Percentiles rank a stretch among this genome's conserved stretches.
phyloP scores from a whole-genome alignment of 2,329 filamentous ascomycete species.

The Xylogone sp. region DNA sequence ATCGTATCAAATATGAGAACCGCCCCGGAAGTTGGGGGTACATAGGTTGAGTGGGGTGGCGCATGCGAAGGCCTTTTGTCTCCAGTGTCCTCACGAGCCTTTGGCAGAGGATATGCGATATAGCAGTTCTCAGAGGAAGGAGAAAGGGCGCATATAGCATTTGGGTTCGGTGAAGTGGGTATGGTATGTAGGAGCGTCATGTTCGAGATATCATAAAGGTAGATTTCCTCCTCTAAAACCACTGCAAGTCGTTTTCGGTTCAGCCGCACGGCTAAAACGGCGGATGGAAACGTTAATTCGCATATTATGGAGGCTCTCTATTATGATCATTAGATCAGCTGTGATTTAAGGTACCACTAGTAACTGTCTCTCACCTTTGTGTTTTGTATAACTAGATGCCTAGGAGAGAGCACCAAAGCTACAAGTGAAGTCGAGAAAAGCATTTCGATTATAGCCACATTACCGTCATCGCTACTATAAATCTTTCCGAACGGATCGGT shows the following conservation, averaged over 20 bases:
- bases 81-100: slow-evolving; percentile 57
- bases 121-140: slow-evolving; percentile 95
- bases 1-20: slow-evolving; percentile 90
- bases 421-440: slow-evolving; percentile 97
- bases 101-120: slow-evolving; percentile 87
- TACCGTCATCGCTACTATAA: slow-evolving; percentile 90
- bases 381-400: slow-evolving; percentile 93
- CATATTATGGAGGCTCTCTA: slow-evolving; percentile 80
- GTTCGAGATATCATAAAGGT: slow-evolving; percentile 97
- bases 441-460: slow-evolving; percentile 97
- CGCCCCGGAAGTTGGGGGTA: slow-evolving; percentile 83
- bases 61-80: slow-evolving; percentile 70
- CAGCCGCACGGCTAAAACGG: slow-evolving; percentile 86
- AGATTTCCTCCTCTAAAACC: slow-evolving; percentile 92
- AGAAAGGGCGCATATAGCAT: slow-evolving; percentile 86
- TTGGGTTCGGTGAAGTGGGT: slow-evolving; percentile 88
- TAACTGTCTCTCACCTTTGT: slow-evolving; percentile 66
- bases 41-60: slow-evolving; percentile 73
- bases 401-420: slow-evolving; percentile 85
- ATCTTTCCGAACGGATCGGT: slow-evolving; percentile 95
- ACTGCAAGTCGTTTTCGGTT: slow-evolving; percentile 94
- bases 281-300: slow-evolving; percentile 97
- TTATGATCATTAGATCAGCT: slow-evolving; percentile 5
- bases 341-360: neutral
- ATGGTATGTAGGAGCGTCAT: slow-evolving; percentile 95